A percentile compares a stretch with the other conserved stretches of the same genome.
phyloP scores from a whole-genome alignment of 1,284 basidiomycete genomes.

The Rhodotorula sp. region DNA sequence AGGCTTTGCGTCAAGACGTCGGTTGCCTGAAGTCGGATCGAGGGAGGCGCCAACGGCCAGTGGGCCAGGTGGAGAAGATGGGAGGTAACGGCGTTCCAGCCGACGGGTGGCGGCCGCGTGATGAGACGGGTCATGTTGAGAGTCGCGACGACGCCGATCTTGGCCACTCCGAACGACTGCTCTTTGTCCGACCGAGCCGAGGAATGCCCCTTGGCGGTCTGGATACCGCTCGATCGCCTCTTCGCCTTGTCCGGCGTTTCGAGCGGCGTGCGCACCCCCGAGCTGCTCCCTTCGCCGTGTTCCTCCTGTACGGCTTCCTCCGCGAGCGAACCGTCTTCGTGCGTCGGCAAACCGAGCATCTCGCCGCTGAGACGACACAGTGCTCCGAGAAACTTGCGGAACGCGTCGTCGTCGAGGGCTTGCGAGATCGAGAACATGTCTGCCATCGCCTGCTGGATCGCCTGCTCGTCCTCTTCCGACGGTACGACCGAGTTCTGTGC shows the following conservation, averaged over 20 bases:
- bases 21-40: constrained; percentile 82
- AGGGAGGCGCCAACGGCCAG: constrained; percentile 65
- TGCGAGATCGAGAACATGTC: constrained; percentile 79
- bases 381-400: constrained; percentile 75
- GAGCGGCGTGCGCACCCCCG: constrained; percentile 2
- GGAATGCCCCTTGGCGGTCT: constrained; percentile 19
- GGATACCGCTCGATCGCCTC: constrained; percentile 39
- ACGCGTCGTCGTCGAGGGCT: constrained; percentile 72
- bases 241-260: constrained; percentile 23
- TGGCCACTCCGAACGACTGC: constrained; percentile 73
- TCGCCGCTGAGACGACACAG: constrained; percentile 80
- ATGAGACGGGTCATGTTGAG: constrained; percentile 84
- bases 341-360: constrained; percentile 77
- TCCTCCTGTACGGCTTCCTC: not conserved
- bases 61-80: constrained; percentile 76
- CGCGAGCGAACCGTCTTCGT: constrained; percentile 39
- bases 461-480: constrained; percentile 72
- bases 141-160: constrained; percentile 72
- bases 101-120: constrained; percentile 71
- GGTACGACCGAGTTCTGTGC: constrained; percentile 47
- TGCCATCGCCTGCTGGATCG: constrained; percentile 69
- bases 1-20: constrained; percentile 80
- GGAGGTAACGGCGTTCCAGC: constrained; percentile 75
- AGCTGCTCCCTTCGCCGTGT: not conserved
- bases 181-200: constrained; percentile 44